phyloP scores from a whole-genome alignment of 306 rosid genomes.

The Inga oerstediana region DNA sequence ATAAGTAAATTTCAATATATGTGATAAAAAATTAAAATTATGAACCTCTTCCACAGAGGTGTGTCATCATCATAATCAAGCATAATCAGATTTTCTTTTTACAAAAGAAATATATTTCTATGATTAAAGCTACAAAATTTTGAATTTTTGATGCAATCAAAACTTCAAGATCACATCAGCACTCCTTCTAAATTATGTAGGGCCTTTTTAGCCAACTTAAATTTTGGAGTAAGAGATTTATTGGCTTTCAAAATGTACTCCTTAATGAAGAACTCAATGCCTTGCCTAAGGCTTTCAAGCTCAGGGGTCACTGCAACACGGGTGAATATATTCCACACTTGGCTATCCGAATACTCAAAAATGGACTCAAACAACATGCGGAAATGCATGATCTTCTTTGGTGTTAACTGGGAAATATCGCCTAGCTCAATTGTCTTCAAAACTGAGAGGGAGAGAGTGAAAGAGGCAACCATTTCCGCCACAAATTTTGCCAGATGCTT shows the following conservation, averaged over 20 bases:
- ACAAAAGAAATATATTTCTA: background rate
- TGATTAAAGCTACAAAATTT: conserved; percentile 42
- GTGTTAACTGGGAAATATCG: conserved; percentile 63
- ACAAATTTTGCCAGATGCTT: conserved; percentile 83
- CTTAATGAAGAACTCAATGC: conserved; percentile 66
- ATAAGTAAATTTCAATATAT: no score
- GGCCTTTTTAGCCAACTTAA: conserved; percentile 73
- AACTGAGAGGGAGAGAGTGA: conserved; percentile 76
- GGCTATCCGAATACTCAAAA: conserved; percentile 60
- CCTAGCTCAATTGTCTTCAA: conserved; percentile 71
- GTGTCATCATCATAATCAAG: background rate
- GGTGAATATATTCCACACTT: conserved; percentile 78
- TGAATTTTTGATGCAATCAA: conserved; percentile 37
- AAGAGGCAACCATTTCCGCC: conserved; percentile 81
- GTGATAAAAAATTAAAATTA: no score
- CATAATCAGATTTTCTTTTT: background rate
- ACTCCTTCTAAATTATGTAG: conserved; percentile 78
- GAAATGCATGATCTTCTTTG: conserved; percentile 81
- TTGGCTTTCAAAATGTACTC: conserved; percentile 67
- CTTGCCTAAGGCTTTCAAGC: conserved; percentile 73
- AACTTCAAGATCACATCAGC: conserved; percentile 53
- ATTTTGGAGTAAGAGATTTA: conserved; percentile 50
- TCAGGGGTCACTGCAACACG: conserved; percentile 75
- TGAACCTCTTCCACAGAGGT: background rate
- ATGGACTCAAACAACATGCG: conserved; percentile 82